Conservation (phyloP, 2,329 filamentous ascomycete species). For the Blumeria graminis region DNA sequence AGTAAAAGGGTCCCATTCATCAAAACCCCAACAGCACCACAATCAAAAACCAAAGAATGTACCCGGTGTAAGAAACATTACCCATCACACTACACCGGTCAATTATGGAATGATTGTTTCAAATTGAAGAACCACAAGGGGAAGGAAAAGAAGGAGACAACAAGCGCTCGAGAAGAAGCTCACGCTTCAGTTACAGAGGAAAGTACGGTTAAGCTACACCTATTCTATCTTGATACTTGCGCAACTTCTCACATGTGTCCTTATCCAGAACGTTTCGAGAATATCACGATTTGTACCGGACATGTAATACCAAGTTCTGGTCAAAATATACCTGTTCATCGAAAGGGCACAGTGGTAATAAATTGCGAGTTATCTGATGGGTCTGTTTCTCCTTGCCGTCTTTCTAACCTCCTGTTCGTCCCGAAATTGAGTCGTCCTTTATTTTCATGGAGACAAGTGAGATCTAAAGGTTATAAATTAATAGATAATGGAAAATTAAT, state of each 20-base stretch:
- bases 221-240: slow-evolving; percentile 1
- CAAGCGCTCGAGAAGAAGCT: too few species aligned
- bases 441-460: background rate
- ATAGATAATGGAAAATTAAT: background rate
- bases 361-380: background rate
- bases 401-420: background rate
- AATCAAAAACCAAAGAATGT: background rate
- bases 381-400: background rate
- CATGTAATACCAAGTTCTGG: background rate
- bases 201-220: background rate
- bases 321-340: background rate
- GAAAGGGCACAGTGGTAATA: background rate
- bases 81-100: background rate
- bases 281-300: background rate
- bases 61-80: background rate
- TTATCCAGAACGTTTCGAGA: slow-evolving; percentile 1
- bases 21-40: background rate
- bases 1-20: background rate
- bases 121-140: background rate
- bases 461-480: background rate
- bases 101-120: background rate
- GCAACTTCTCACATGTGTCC: background rate
- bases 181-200: too few species aligned
- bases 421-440: background rate
- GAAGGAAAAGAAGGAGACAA: background rate